Base-by-base conservation (phyloP, 2,329 filamentous ascomycete species). In the Teratosphaeria destructans region DNA sequence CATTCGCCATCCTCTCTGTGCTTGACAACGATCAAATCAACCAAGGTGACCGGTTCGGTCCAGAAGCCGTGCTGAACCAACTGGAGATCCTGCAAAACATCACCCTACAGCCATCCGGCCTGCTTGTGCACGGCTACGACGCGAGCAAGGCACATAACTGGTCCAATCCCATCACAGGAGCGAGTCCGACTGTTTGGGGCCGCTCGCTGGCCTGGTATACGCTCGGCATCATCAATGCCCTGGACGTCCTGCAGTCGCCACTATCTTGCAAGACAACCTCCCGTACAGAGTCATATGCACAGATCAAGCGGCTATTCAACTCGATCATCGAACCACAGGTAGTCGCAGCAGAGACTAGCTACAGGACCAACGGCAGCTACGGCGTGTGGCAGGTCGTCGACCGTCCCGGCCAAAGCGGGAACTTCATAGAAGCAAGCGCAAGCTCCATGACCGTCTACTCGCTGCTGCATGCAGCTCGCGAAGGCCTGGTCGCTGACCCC, bases 351-450 rank as follows among this genome's bases (percentile, higher is more conserved):
- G 79, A 81, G 8, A 60, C 58, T 5, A 63, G 62, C 43, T 55
- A 64, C 8, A 55, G 53, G 6, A 37, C 59, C 12, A 64, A 60
- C 7, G 65, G 63, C 16, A 52, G 27, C 2, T 63, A 66, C 0
- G 82, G 77, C 2, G 85, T 83, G 78, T 85, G 81, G 79, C 74
- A 83, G 62, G 72, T 85, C 49, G 78, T 85, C 72, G 77, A 77
- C 60, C 75, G 78, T 47, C 76, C 77, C 0, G 77, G 64, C 6
- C 75, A 1, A 65, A 69, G 75, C 35, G 80, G 79, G 0, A 86
- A 86, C 66, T 86, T 84, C 66, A 75, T 86, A 47, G 83, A 86
- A 73, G 81, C 79, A 35, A 84, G 81, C 57, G 81, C 77, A 11
- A 80, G 78, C 10, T 79, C 79, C 2, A 83, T 86, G 78, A 85